Conservation (phyloP, 371 early-diverging fungal genomes). For the Rhizopus arrhizus region DNA sequence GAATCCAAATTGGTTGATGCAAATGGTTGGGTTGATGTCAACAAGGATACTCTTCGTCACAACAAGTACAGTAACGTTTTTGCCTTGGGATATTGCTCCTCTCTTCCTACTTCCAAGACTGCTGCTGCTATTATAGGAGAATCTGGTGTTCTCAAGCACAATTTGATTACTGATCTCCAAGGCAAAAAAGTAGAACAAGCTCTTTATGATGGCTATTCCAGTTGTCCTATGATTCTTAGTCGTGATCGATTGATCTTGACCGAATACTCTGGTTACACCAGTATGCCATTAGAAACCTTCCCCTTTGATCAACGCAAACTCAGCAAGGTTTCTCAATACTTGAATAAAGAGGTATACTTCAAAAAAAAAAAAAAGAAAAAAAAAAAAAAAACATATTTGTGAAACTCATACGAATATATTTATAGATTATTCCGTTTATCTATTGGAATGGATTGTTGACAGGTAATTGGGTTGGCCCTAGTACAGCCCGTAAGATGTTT, state of each 20-base stretch:
- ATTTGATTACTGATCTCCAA: slow-evolving; percentile 71
- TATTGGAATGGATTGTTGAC: too few species aligned
- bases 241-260: slow-evolving; percentile 82
- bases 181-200: slow-evolving; percentile 50
- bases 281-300: slow-evolving; percentile 82
- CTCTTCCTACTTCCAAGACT: slow-evolving; percentile 89
- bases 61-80: slow-evolving; percentile 79
- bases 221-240: slow-evolving; percentile 78
- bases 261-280: slow-evolving; percentile 85
- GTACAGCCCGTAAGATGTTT: too few species aligned
- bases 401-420: too few species aligned
- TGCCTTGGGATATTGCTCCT: slow-evolving; percentile 84
- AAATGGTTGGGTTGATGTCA: slow-evolving; percentile 84
- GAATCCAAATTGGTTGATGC: slow-evolving; percentile 71
- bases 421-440: too few species aligned
- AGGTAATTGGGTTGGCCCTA: too few species aligned
- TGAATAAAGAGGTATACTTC: slow-evolving; percentile 67
- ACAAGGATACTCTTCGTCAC: slow-evolving; percentile 80
- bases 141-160: slow-evolving; percentile 74
- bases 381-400: background rate
- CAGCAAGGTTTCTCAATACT: slow-evolving; percentile 62
- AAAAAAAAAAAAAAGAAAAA: background rate
- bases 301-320: slow-evolving; percentile 80
- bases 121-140: slow-evolving; percentile 87
- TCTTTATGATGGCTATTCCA: slow-evolving; percentile 85